Base-by-base conservation (phyloP, 768 basidiomycete species). In the Favolaschia claudopus region DNA sequence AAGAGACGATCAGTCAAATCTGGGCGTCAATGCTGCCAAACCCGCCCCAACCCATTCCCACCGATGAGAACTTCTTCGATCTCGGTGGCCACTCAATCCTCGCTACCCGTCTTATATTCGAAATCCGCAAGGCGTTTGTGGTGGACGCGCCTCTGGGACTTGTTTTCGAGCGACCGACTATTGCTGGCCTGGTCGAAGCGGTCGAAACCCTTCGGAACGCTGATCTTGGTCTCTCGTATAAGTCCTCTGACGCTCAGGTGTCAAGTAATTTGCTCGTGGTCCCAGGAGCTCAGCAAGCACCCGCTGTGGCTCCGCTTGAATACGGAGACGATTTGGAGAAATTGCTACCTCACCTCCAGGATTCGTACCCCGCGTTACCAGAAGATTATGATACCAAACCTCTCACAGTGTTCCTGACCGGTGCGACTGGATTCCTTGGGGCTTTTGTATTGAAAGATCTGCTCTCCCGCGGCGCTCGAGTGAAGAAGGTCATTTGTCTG, bases 31-130 rank as follows among this genome's bases (percentile, higher is more conserved):
- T 99, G 39, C 83, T 99, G 15, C 92, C 94, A 19, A 89, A 86
- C 49, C 81, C 92, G 6, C 88, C 93, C 0, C 79, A 84, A 8
- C 84, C 89, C 1, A 86, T 99, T 43, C 91, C 95, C 5, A 72
- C 91, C 10, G 91, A 98, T 71, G 96, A 99, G 69, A 93, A 86
- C 72, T 99, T 99, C 85, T 99, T 98, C 77, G 96, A 99, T 71
- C 84, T 99, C 38, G 97, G 97, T 44, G 97, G 97, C 7, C 97
- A 99, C 76, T 99, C 97, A 15, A 98, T 99, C 68, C 86, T 99
- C 40, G 97, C 97, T 0, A 99, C 97, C 2, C 89, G 96, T 24
- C 87, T 99, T 60, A 93, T 98, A 67, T 99, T 99, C 72, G 95
- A 98, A 75, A 89, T 99, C 50, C 89, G 97, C 68, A 97, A 96